Base-by-base conservation (phyloP, 208 protist species). In the Tritrichomonas musculus region DNA sequence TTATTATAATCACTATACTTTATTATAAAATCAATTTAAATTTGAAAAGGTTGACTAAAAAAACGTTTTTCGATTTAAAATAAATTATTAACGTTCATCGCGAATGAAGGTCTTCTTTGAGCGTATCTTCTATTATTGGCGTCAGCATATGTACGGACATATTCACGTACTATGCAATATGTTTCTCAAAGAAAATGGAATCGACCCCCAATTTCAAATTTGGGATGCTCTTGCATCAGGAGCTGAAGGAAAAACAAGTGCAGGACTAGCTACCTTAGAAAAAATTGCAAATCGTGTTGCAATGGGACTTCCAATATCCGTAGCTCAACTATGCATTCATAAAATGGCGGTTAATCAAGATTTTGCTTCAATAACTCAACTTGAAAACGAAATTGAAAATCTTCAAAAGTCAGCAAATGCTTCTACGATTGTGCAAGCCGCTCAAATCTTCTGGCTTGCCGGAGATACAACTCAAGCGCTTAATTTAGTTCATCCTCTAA, bases 241-340 rank as follows among this genome's bases (percentile, higher is more conserved):
- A 33, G 77, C 77, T 22, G 41, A 88, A 88, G 77, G 77, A 88
- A 88, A 88, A 50, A 88, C 77, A 27, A 55, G 41, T 20, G 77
- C 77, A 57, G 77, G 41, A 5, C 13, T 88, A 27, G 17, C 41
- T 20, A 53, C 77, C 11, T 27, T 88, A 2, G 27, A 88, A 36
- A 88, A 57, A 60, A 88, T 88, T 25, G 39, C 77, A 88, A 88
- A 57, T 30, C 25, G 77, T 39, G 47, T 88, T 11, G 41, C 77
- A 17, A 88, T 47, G 1, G 47, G 44, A 27, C 30, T 88, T 2
- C 41, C 44, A 57, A 57, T 88, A 9, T 41, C 77, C 22, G 77
- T 88, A 33, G 77, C 77, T 57, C 20, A 88, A 88, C 17, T 88
- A 55, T 88, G 77, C 13, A 88, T 88, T 60, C 77, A 88, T 88